Conservation (phyloP, 2,329 filamentous ascomycete species). For the Xylariomycetidae sp. region DNA sequence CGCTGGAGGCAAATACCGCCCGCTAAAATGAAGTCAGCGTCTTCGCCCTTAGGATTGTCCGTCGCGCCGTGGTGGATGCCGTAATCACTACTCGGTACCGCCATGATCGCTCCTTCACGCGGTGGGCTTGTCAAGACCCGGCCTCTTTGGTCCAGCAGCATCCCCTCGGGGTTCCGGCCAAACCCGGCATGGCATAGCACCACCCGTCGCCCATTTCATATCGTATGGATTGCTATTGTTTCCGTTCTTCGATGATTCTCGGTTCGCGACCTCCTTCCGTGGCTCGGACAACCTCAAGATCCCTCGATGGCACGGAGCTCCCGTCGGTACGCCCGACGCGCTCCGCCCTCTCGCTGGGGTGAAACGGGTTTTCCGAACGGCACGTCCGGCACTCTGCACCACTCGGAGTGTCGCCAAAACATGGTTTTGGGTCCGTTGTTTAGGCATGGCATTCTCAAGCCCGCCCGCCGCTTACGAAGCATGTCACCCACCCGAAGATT, state of each 20-base stretch:
- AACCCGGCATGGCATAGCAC: constrained; percentile 16
- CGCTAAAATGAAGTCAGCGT: constrained; percentile 34
- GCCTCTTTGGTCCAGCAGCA: constrained; percentile 16
- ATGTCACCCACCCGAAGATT: constrained; percentile 10
- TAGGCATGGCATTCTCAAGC: too few relatives aligned
- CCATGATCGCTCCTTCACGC: too few relatives aligned
- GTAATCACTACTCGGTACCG: too few relatives aligned
- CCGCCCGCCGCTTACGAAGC: too few relatives aligned
- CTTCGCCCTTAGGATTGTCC: constrained; percentile 16
- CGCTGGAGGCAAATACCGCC: constrained; percentile 35
- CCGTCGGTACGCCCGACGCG: constrained; percentile 9
- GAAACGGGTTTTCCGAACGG: constrained; percentile 30
- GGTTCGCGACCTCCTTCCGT: constrained; percentile 29
- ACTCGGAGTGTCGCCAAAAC: constrained; percentile 22
- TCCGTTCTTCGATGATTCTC: constrained; percentile 33
- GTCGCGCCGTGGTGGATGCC: constrained; percentile 21
- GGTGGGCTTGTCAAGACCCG: too few relatives aligned
- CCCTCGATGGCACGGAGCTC: constrained; percentile 16
- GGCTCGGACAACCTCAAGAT: constrained; percentile 25
- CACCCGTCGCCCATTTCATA: constrained; percentile 25
- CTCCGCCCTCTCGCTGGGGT: constrained; percentile 10
- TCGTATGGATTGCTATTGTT: constrained; percentile 30
- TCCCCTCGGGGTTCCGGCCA: constrained; percentile 16
- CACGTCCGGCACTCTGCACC: constrained; percentile 30
- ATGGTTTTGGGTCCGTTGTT: constrained; percentile 12